These are phyloP conservation scores for Fusarium denticulatum DNA, from an alignment of 2,329 filamentous ascomycete genomes.

Conservation along the genomic window DNA sequence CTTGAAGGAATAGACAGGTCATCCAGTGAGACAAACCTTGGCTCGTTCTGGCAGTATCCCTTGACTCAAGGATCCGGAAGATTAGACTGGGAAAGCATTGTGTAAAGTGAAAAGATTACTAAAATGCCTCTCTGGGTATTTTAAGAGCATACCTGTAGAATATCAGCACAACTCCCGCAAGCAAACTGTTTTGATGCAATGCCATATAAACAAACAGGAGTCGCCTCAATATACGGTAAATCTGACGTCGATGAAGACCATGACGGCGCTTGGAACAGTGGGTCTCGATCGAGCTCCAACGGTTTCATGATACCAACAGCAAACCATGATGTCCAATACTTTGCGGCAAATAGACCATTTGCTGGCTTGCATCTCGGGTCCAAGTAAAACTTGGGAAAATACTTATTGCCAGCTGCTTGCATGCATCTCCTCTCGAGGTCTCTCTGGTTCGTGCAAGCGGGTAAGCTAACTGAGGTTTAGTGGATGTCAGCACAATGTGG, in stretches of 20 bases:
- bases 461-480: background rate
- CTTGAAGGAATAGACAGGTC: accelerated
- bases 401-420: background rate
- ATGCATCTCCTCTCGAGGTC: background rate
- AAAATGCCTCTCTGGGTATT: background rate
- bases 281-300: background rate
- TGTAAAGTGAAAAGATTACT: background rate
- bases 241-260: background rate
- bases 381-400: accelerated
- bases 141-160: accelerated
- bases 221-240: slow-evolving; percentile 2
- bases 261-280: slow-evolving; percentile 12
- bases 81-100: background rate
- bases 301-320: background rate
- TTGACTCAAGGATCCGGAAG: background rate
- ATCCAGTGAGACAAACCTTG: background rate
- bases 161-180: accelerated
- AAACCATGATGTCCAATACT: background rate
- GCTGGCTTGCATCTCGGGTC: accelerated
- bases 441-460: background rate
- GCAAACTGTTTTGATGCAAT: background rate
- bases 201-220: background rate
- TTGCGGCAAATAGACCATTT: accelerated
- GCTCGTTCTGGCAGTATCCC: accelerated
- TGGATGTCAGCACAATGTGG: slow-evolving; percentile 13